A percentile compares a stretch with the other conserved stretches of the same genome.
Evolutionary conservation across 2,329 filamentous ascomycete species (phyloP).

Genomic region (Talaromyces sp.): DNA sequence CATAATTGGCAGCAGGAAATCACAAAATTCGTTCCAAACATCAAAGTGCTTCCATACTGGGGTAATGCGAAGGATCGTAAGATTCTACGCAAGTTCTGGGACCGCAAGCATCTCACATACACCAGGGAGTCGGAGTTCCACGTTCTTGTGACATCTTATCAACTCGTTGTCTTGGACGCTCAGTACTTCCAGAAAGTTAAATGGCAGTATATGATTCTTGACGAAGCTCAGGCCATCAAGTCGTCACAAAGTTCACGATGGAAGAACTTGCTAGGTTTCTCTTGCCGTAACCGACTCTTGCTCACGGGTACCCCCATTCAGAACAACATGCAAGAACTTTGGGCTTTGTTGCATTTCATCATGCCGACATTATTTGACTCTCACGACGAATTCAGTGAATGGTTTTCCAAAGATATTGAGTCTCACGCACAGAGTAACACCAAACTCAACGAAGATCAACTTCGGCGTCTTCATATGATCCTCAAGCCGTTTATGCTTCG

Average conservation of each 20-base stretch:
- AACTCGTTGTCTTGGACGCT: conserved; percentile 92
- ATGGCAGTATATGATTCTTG: conserved; percentile 99
- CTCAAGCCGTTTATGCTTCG: conserved; percentile 99
- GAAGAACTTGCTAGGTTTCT: conserved; percentile 92
- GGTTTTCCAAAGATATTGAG: conserved; percentile 68
- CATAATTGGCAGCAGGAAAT: conserved; percentile 99
- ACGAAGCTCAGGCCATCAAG: conserved; percentile 98
- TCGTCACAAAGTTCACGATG: conserved; percentile 93
- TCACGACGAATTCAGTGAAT: conserved; percentile 52
- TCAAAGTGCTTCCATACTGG: conserved; percentile 98
- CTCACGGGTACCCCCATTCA: conserved; percentile 97
- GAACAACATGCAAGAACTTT: conserved; percentile 99
- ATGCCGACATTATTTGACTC: conserved; percentile 94
- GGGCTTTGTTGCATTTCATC: conserved; percentile 97
- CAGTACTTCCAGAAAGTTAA: conserved; percentile 98
- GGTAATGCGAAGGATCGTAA: conserved; percentile 91
- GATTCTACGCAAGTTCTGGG: conserved; percentile 97
- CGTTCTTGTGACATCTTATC: conserved; percentile 93
- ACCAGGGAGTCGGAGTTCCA: conserved; percentile 91
- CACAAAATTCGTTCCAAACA: conserved; percentile 83
- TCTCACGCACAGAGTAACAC: conserved; percentile 98
- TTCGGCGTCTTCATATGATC: conserved; percentile 97
- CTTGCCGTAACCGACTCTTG: conserved; percentile 88
- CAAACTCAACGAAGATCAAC: conserved; percentile 98
- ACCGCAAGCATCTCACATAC: conserved; percentile 95